Conservation (phyloP, 352 stramenopile species). For the Pseudoperonospora humuli region DNA sequence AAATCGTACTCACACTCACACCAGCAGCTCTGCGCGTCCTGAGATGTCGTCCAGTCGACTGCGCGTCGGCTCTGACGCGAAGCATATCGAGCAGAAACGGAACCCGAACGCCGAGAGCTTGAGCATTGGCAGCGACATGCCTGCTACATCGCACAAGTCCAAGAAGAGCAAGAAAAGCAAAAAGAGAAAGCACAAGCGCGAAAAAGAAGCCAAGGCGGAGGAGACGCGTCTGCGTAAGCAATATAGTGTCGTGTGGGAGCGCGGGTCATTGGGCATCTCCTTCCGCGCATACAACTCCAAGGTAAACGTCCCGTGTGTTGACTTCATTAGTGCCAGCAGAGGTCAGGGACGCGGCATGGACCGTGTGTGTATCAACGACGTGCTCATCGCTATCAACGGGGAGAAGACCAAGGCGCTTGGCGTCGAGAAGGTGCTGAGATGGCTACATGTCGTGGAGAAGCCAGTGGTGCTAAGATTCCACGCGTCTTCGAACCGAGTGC, state of each 20-base stretch:
- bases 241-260: conserved; percentile 69
- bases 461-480: conserved; percentile 72
- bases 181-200: conserved; percentile 19
- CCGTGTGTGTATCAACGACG: conserved; percentile 68
- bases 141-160: conserved; percentile 2
- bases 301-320: conserved; percentile 66
- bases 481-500: conserved; percentile 62
- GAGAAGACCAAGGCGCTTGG: conserved; percentile 69
- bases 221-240: conserved; percentile 52
- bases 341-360: conserved; percentile 67
- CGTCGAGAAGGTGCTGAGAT: conserved; percentile 67
- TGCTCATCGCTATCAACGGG: conserved; percentile 74
- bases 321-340: conserved; percentile 49
- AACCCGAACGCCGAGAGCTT: conserved; percentile 10
- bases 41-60: conserved; percentile 1
- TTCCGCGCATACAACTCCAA: conserved; percentile 60
- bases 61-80: conserved; percentile 6
- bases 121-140: conserved; percentile 15
- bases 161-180: conserved; percentile 7
- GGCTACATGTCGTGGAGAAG: conserved; percentile 70
- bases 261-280: conserved; percentile 56
- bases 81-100: conserved; percentile 13
- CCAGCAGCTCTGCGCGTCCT: conserved; percentile 6
- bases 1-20: conserved; percentile 2
- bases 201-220: conserved; percentile 19